These are phyloP conservation scores for Erysimum cheiranthoides DNA, from an alignment of 345 rosid genomes.

Conservation along the genomic window DNA sequence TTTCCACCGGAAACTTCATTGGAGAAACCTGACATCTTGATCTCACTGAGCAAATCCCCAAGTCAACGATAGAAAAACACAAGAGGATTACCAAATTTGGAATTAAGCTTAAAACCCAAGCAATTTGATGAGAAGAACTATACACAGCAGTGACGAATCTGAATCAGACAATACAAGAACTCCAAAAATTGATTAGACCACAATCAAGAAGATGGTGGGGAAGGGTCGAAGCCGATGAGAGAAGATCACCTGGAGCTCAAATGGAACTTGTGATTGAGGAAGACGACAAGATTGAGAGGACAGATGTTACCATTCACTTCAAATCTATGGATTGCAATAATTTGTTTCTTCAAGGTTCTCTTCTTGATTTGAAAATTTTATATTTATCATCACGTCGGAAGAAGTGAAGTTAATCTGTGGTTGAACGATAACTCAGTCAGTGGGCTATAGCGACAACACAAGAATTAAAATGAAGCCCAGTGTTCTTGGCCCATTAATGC, in stretches of 20 bases:
- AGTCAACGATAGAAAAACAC: conserved; percentile 35
- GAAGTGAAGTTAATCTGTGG: conserved; percentile 6
- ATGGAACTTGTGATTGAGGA: conserved; percentile 22
- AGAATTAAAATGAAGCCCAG: background rate
- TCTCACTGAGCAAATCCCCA: background rate
- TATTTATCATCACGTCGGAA: conserved; percentile 22
- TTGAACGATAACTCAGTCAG: background rate
- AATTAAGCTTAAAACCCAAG: background rate
- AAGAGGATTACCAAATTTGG: conserved; percentile 21
- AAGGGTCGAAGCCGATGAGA: background rate
- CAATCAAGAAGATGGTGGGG: background rate
- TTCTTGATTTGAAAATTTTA: background rate
- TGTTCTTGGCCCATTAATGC: background rate
- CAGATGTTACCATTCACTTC: conserved; percentile 11
- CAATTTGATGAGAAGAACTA: background rate
- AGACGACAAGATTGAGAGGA: conserved; percentile 25
- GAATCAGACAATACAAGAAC: conserved; percentile 5
- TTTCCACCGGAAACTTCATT: background rate
- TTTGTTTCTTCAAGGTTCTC: background rate
- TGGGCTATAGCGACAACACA: background rate
- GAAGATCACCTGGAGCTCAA: conserved; percentile 30
- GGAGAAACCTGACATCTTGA: conserved; percentile 32
- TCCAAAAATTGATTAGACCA: conserved; percentile 2
- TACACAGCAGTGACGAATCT: conserved; percentile 2
- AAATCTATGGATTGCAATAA: conserved; percentile 7